Conservation (phyloP, 306 rosid species). For the Begonia masoniana region DNA sequence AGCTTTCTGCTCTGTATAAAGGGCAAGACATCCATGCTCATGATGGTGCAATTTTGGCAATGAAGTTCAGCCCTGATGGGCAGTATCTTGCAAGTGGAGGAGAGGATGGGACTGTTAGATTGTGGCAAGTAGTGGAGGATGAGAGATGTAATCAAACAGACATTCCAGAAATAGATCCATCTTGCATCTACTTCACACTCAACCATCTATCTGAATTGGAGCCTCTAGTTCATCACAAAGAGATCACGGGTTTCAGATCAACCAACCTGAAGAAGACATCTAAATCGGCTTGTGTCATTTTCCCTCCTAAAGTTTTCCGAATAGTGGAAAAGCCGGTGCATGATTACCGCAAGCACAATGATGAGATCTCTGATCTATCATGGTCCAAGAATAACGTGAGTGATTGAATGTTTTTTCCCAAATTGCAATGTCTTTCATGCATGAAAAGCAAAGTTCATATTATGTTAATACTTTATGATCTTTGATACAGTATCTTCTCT, state of each 20-base stretch:
- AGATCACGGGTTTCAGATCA: constrained; percentile 17
- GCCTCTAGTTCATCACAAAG: constrained; percentile 34
- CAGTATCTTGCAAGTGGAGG: constrained; percentile 73
- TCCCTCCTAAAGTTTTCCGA: constrained; percentile 60
- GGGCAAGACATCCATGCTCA: constrained; percentile 71
- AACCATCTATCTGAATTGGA: constrained; percentile 36
- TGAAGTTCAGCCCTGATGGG: constrained; percentile 86
- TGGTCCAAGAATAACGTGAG: constrained; percentile 49
- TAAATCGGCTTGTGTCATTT: constrained; percentile 53
- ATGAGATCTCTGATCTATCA: constrained; percentile 71
- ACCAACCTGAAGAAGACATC: constrained; percentile 38
- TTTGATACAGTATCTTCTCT: constrained; percentile 54
- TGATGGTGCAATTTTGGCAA: constrained; percentile 54
- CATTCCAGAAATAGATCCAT: constrained; percentile 38
- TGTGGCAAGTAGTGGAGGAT: constrained; percentile 67
- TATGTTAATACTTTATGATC: constrained; percentile 3
- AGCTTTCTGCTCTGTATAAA: constrained; percentile 54
- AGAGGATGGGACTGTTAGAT: constrained; percentile 61
- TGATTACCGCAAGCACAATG: constrained; percentile 55
- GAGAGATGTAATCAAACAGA: constrained; percentile 34
- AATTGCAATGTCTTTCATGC: too few relatives aligned
- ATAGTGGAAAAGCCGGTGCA: constrained; percentile 59
- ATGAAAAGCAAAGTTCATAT: too few relatives aligned
- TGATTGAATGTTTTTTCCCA: background rate
- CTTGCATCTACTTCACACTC: constrained; percentile 50